Base-by-base conservation (phyloP, 2,329 filamentous ascomycete species). In the Blumeria graminis region DNA sequence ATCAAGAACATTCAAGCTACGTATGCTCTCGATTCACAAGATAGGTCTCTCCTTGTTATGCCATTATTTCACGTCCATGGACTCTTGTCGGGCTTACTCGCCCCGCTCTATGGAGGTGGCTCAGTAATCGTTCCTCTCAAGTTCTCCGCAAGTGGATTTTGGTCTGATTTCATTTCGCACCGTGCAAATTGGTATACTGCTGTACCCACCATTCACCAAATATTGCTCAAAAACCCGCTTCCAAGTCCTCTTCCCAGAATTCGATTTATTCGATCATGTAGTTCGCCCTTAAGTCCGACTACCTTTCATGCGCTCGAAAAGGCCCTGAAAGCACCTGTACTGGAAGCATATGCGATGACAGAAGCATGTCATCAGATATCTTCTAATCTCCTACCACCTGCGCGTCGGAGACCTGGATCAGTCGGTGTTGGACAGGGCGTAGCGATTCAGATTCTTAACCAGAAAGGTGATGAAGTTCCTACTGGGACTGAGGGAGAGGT, bases 301-400 rank as follows among this genome's bases (percentile, higher is more conserved):
- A 80, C 80, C 55, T 89, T 92, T 70, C 75, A 86, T 60, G 81
- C 86, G 63, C 76, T 94, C 5, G 86, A 93, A 65, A 75, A 78
- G 63, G 75, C 79, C 0, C 85, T 88, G 67, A 74, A 79, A 55
- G 85, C 87, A 0, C 86, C 87, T 0, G 87, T 94, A 0, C 75
- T 94, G 16, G 87, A 93, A 70, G 87, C 87, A 9, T 93, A 93
- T 64, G 87, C 87, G 61, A 94, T 94, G 87, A 93, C 87, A 43
- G 87, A 93, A 71, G 87, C 86, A 6, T 80, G 87, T 4, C 84
- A 89, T 65, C 84, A 88, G 68, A 88, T 89, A 82, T 86, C 84
- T 0, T 86, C 82, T 32, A 84, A 82, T 70, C 81, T 80, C 18
- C 72, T 84, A 0, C 84, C 85, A 3, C 77, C 78, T 0, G 81